A percentile compares a stretch with the other conserved stretches of the same genome.
Conservation (phyloP, 768 basidiomycete genomes). For the Lactarius indigo region DNA sequence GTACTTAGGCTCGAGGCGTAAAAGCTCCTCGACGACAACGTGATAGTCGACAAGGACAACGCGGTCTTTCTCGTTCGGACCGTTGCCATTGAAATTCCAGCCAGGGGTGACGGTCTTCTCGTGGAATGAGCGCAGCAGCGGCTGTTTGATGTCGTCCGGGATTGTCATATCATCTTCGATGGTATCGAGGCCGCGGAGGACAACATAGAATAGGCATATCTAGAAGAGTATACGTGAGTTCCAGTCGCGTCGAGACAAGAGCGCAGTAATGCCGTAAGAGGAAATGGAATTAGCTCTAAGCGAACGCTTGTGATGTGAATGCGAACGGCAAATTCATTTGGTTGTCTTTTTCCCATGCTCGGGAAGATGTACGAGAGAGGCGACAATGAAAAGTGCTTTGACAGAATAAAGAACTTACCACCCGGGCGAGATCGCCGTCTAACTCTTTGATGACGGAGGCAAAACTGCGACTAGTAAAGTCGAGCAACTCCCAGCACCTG, state of each 20-base stretch:
- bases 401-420: conserved; percentile 51
- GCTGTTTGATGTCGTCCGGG: conserved; percentile 80
- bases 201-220: conserved; percentile 95
- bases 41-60: conserved; percentile 82
- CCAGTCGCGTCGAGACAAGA: conserved; percentile 6
- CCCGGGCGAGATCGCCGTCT: conserved; percentile 90
- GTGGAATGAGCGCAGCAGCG: conserved; percentile 80
- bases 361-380: background rate
- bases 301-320: background rate
- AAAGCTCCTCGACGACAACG: conserved; percentile 76
- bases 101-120: conserved; percentile 73
- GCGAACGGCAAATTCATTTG: background rate
- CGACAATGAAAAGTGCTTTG: background rate
- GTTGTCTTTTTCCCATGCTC: background rate
- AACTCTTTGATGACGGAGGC: conserved; percentile 93
- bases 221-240: conserved; percentile 31
- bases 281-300: background rate
- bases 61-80: conserved; percentile 86
- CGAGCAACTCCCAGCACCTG: conserved; percentile 85
- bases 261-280: background rate
- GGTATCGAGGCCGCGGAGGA: conserved; percentile 92
- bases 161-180: conserved; percentile 99
- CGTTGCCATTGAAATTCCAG: conserved; percentile 80
- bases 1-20: conserved; percentile 60
- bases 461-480: conserved; percentile 86